Conservation (phyloP, 805 yeast genomes). For the Saccharomyces eubayanus region DNA sequence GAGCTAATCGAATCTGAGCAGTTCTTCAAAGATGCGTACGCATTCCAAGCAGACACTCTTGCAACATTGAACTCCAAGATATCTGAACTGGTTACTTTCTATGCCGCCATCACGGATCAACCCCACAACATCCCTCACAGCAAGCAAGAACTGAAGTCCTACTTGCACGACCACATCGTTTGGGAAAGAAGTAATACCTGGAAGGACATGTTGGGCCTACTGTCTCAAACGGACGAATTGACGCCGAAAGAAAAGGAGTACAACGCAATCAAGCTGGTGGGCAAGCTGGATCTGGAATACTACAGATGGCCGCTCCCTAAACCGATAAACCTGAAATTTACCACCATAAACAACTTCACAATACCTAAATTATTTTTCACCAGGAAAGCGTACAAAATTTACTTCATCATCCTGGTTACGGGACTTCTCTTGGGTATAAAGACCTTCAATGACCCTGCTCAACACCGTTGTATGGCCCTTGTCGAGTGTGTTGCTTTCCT, state of each 20-base stretch:
- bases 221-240: slow-evolving; percentile 39
- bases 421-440: slow-evolving; percentile 44
- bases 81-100: slow-evolving; percentile 41
- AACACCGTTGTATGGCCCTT: slow-evolving; percentile 53
- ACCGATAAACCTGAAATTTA: slow-evolving; percentile 18
- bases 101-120: slow-evolving; percentile 40
- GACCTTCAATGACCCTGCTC: slow-evolving; percentile 49
- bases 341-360: slow-evolving; percentile 25
- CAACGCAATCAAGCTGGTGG: background rate
- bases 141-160: slow-evolving; percentile 45
- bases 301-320: slow-evolving; percentile 27
- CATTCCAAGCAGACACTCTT: slow-evolving; percentile 44
- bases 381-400: slow-evolving; percentile 39
- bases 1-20: slow-evolving; percentile 36
- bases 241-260: slow-evolving; percentile 9
- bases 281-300: slow-evolving; percentile 26
- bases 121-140: slow-evolving; percentile 34
- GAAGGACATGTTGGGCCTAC: slow-evolving; percentile 81
- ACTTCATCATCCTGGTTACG: slow-evolving; percentile 41
- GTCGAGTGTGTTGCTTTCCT: slow-evolving; percentile 53
- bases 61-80: slow-evolving; percentile 44
- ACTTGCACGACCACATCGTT: slow-evolving; percentile 77
- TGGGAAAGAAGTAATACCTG: slow-evolving; percentile 94
- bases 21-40: slow-evolving; percentile 40
- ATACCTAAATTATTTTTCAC: slow-evolving; percentile 41